These are phyloP conservation scores for Pleurotus citrinopileatus DNA, from an alignment of 768 basidiomycete genomes.

Conservation along the genomic window DNA sequence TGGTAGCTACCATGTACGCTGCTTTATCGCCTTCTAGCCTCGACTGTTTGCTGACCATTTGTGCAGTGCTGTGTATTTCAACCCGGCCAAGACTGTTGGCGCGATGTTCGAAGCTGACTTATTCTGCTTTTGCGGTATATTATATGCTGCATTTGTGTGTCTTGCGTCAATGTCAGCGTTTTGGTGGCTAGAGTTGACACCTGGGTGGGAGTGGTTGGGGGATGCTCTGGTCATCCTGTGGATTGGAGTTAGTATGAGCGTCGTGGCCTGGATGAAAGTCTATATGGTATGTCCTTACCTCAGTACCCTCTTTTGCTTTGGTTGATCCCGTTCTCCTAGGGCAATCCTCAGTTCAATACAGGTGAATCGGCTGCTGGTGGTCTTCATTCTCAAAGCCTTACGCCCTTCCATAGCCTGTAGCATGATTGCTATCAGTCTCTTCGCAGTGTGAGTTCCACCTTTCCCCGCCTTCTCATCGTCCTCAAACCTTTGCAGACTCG, in stretches of 20 bases:
- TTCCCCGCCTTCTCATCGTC: not conserved
- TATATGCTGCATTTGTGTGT: conserved; percentile 72
- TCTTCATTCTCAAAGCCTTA: not conserved
- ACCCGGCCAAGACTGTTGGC: conserved; percentile 91
- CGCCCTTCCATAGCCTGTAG: conserved; percentile 56
- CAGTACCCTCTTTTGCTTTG: not conserved
- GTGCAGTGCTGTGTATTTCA: conserved; percentile 77
- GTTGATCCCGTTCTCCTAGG: conserved; percentile 23
- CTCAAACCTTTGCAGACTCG: conserved; percentile 45
- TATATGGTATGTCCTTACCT: conserved; percentile 57
- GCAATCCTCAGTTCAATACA: conserved; percentile 86
- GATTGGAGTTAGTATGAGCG: conserved; percentile 81
- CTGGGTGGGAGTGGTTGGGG: conserved; percentile 72
- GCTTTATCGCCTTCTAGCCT: not conserved
- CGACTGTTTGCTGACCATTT: not conserved
- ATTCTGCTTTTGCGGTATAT: conserved; percentile 68
- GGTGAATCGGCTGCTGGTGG: conserved; percentile 37
- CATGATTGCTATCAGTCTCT: conserved; percentile 82
- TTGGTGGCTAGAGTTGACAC: conserved; percentile 70
- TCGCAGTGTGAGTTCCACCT: conserved; percentile 60
- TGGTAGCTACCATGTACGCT: conserved; percentile 91
- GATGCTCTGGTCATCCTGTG: conserved; percentile 74
- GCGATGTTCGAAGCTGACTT: conserved; percentile 90
- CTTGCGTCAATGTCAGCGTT: conserved; percentile 75
- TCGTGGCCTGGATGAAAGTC: conserved; percentile 87